Base-by-base conservation (phyloP, 805 yeast genomes). In the Lipomyces kockii region DNA sequence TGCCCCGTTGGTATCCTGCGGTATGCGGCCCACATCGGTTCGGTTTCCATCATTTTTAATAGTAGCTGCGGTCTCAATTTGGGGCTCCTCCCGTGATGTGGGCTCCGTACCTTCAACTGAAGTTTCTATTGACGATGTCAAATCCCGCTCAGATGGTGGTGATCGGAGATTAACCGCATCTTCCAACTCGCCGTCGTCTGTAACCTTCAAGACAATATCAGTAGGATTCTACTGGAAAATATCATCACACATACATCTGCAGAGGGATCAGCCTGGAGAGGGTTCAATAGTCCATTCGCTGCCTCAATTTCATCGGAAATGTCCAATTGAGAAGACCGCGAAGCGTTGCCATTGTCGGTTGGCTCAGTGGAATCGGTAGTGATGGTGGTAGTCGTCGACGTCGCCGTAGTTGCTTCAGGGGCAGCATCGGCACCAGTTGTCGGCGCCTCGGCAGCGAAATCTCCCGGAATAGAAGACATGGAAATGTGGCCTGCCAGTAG, bases 131-230 rank as follows among this genome's bases (percentile, higher is more conserved):
- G 61, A 43, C 9, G 63, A 58, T 9, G 69, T 64, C 29, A 58
- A 29, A 12, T 63, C 69, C 35, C 61, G 69, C 8, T 66, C 69
- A 2, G 69, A 54, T 22, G 54, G 27, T 7, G 59, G 63, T 3
- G 70, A 27, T 8, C 52, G 55, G 2, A 57, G 22, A 25, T 63
- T 62, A 14, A 35, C 27, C 12, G 67, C 70, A 32, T 67, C 68
- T 51, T 67, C 66, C 43, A 61, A 65, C 20, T 67, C 70, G 35
- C 56, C 63, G 43, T 22, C 55, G 8, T 64, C 70, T 22, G 67
- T 25, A 35, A 32, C 37, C 67, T 66, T 25, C 22, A n/a, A 17
- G 20, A 29, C 58, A 6, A 4, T 4, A 12, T 22, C 49, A 43
- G 49, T 8, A 4, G 27, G 7, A n/a, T 32, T 14, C 37, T 9